Evolutionary conservation across 495 filamentous ascomycete species (phyloP).

Genomic region (Rhypophila decipiens): DNA sequence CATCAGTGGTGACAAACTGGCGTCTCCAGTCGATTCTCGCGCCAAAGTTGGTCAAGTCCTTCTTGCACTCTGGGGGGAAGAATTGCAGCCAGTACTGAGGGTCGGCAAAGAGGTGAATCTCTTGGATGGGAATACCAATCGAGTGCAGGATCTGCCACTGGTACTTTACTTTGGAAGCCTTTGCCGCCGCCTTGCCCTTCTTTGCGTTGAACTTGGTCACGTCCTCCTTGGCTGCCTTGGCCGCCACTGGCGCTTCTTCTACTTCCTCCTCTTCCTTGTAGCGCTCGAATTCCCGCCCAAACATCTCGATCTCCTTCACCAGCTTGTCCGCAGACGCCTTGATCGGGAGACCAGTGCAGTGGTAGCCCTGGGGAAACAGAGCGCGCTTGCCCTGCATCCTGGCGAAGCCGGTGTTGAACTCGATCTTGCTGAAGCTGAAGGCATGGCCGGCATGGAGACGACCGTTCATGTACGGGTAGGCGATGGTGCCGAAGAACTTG

Average conservation of each 20-base stretch:
- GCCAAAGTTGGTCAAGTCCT: conserved; percentile 67
- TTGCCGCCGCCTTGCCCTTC: conserved; percentile 90
- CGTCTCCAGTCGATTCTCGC: conserved; percentile 75
- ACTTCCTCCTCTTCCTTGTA: conserved; percentile 53
- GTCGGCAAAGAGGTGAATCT: conserved; percentile 80
- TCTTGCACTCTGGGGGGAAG: conserved; percentile 67
- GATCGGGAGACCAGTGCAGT: conserved; percentile 97
- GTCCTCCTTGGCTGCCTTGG: conserved; percentile 51
- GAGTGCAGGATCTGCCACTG: conserved; percentile 54
- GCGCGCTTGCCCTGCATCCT: conserved; percentile 84
- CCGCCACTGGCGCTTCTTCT: conserved; percentile 10
- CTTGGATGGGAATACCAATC: conserved; percentile 69
- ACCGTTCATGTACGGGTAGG: conserved; percentile 90
- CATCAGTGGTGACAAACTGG: conserved; percentile 76
- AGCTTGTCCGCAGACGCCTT: conserved; percentile 97
- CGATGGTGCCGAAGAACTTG: conserved; percentile 86
- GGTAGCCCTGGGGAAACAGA: conserved; percentile 87
- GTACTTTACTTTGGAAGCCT: conserved; percentile 76
- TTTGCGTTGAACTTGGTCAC: conserved; percentile 86
- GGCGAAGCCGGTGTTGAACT: conserved; percentile 77
- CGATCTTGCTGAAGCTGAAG: conserved; percentile 79
- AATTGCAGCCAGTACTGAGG: conserved; percentile 68
- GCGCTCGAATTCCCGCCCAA: conserved; percentile 78
- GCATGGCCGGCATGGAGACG: conserved; percentile 81
- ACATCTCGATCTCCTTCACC: conserved; percentile 77